Percentiles rank a stretch among this genome's conserved stretches.
These are phyloP conservation scores for Tetracentron sinense DNA, from an alignment of 164 flowering plant species.

Conservation along the genomic window DNA sequence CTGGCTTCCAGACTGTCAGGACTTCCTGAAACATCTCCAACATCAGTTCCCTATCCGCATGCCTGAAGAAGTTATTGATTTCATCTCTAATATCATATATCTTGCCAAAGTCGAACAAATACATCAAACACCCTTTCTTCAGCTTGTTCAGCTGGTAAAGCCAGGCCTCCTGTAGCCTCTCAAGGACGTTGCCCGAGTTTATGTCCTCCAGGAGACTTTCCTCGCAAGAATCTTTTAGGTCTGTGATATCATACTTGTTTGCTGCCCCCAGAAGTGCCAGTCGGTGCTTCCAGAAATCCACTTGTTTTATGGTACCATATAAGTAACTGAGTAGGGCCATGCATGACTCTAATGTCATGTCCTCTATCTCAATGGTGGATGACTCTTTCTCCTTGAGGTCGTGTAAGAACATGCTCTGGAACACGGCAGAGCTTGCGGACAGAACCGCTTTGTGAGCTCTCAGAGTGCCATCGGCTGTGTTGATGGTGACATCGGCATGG, in stretches of 20 bases:
- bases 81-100: constrained; percentile 82
- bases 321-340: constrained; percentile 64
- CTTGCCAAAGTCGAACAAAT: constrained; percentile 86
- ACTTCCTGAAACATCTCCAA: constrained; percentile 84
- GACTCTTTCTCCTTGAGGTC: constrained; percentile 79
- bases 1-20: constrained; percentile 76
- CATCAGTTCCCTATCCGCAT: constrained; percentile 80
- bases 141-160: constrained; percentile 67
- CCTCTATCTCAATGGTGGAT: constrained; percentile 68
- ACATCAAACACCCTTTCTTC: constrained; percentile 76
- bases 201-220: constrained; percentile 88
- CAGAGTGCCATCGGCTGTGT: constrained; percentile 58
- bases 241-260: constrained; percentile 73
- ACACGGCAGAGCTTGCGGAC: constrained; percentile 83
- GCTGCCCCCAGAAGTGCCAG: constrained; percentile 76
- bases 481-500: constrained; percentile 80
- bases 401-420: constrained; percentile 78
- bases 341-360: constrained; percentile 77
- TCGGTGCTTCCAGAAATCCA: constrained; percentile 84
- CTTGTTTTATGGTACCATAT: constrained; percentile 79
- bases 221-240: constrained; percentile 75
- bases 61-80: constrained; percentile 52
- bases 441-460: constrained; percentile 80
- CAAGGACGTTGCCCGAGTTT: constrained; percentile 75
- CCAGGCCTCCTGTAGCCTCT: constrained; percentile 90